phyloP scores from a whole-genome alignment of 768 basidiomycete species.

The Plicaturopsis crispa region DNA sequence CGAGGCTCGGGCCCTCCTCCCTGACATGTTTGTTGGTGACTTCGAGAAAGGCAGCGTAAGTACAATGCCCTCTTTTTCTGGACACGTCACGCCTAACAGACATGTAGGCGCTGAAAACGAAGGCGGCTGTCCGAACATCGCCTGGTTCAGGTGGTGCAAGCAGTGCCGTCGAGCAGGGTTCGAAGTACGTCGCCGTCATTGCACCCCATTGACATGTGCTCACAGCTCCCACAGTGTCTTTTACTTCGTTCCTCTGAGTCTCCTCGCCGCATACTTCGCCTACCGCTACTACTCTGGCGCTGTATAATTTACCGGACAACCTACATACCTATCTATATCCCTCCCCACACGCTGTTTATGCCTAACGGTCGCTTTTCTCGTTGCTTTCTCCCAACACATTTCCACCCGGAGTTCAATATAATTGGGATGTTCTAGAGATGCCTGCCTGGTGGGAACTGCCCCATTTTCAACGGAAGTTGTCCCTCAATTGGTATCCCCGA shows the following conservation, averaged over 20 bases:
- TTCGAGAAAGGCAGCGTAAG: slow-evolving; percentile 68
- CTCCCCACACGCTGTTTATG: background rate
- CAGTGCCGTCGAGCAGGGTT: slow-evolving; percentile 55
- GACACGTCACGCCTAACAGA: slow-evolving; percentile 5
- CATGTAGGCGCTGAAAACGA: slow-evolving; percentile 42
- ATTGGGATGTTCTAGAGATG: no score
- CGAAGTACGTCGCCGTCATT: slow-evolving; percentile 40
- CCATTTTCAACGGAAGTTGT: no score
- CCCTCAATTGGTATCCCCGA: no score
- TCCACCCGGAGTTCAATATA: no score
- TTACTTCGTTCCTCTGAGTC: slow-evolving; percentile 77
- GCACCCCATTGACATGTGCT: slow-evolving; percentile 4
- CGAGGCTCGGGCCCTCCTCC: slow-evolving; percentile 84
- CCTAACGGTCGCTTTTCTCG: no score
- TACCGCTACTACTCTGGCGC: slow-evolving; percentile 68
- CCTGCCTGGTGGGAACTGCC: no score
- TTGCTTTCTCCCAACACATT: no score
- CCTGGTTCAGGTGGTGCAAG: slow-evolving; percentile 28
- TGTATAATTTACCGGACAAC: slow-evolving; percentile 17
- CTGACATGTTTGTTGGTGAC: slow-evolving; percentile 72
- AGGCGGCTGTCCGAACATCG: slow-evolving; percentile 40
- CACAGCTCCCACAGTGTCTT: slow-evolving; percentile 41
- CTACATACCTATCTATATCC: background rate
- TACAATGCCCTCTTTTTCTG: slow-evolving; percentile 8
- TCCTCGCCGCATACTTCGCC: slow-evolving; percentile 82